These are phyloP conservation scores for Phytophthora rubi DNA, from an alignment of 352 stramenopile species.

Conservation along the genomic window DNA sequence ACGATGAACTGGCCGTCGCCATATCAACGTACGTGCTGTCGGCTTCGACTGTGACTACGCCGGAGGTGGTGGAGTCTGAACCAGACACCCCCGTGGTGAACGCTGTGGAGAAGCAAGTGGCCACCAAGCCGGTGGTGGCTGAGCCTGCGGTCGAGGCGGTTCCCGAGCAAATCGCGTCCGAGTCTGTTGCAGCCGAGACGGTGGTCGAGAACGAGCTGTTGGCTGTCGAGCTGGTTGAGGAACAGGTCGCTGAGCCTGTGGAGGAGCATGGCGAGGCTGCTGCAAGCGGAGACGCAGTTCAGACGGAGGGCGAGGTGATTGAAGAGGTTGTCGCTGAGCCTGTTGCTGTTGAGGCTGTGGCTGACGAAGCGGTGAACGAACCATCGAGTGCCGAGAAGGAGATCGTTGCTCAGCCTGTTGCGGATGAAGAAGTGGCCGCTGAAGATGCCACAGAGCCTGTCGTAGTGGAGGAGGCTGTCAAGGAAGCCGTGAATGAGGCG, in stretches of 20 bases:
- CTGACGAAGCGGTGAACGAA: background rate
- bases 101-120: background rate
- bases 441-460: background rate
- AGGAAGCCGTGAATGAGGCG: background rate
- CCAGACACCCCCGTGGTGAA: background rate
- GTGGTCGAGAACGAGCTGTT: background rate
- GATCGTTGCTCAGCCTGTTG: background rate
- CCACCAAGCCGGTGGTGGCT: background rate
- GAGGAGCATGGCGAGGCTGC: background rate
- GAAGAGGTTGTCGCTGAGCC: background rate
- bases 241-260: background rate
- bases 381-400: background rate
- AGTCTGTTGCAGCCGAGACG: slow-evolving; percentile 6
- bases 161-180: background rate
- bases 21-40: slow-evolving; percentile 27
- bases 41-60: slow-evolving; percentile 10
- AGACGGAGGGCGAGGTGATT: background rate
- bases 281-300: background rate
- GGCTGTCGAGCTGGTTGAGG: background rate
- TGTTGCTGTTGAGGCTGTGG: background rate
- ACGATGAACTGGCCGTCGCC: slow-evolving; percentile 31
- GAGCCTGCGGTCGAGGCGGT: slow-evolving; percentile 1
- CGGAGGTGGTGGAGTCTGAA: slow-evolving; percentile 1
- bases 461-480: background rate
- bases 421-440: background rate